A percentile compares a stretch with the other conserved stretches of the same genome.
These are phyloP conservation scores for Nannochloropsis granulata DNA, from an alignment of 108 stramenopile genomes.

Conservation along the genomic window DNA sequence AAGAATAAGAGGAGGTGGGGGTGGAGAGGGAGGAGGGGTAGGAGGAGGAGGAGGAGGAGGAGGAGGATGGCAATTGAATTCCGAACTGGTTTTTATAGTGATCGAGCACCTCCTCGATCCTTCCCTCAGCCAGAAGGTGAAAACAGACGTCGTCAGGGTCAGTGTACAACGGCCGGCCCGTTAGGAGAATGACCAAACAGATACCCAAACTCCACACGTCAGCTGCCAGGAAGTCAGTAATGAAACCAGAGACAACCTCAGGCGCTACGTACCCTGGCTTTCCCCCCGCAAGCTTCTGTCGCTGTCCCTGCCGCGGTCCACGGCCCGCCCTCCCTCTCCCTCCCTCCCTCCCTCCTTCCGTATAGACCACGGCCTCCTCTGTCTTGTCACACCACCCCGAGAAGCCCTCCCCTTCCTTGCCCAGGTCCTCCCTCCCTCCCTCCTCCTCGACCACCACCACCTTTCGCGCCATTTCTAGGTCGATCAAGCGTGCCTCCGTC, in stretches of 20 bases:
- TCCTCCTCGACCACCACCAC: not conserved
- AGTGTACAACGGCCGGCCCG: not conserved
- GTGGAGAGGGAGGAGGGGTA: too few species aligned
- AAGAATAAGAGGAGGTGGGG: too few species aligned
- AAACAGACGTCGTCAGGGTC: not conserved
- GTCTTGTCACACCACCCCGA: too few species aligned
- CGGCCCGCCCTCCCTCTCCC: not conserved
- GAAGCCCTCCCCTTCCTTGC: not conserved
- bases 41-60: too few species aligned
- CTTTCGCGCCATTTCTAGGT: not conserved
- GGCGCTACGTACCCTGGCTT: not conserved
- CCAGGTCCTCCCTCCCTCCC: not conserved
- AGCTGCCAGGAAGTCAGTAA: not conserved
- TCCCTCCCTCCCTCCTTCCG: not conserved
- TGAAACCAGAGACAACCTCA: not conserved
- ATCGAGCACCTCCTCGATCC: not conserved
- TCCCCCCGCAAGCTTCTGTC: not conserved
- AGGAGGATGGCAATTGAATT: not conserved
- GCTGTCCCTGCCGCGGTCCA: not conserved
- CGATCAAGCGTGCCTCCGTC: not conserved
- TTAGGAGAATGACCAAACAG: not conserved
- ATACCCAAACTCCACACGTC: not conserved
- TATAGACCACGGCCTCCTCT: not conserved
- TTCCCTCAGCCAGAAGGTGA: not conserved
- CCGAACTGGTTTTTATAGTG: not conserved